A percentile compares a stretch with the other conserved stretches of the same genome.
Conservation (phyloP, 78 protist genomes). For the Dictyostelium discoideum region dicty_2.7 NC_007088.5:5798501-5799000, state of each 20-base stretch:
- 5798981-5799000: constrained; percentile 59
- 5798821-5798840: constrained; percentile 79
- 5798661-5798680: neutral
- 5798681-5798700: neutral
- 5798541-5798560: neutral
- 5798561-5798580: neutral
- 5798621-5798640: neutral
- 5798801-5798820: constrained; percentile 53
- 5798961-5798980: constrained; percentile 20
- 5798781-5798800: constrained; percentile 55
- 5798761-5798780: too few relatives aligned
- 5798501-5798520: constrained; percentile 81
- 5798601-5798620: neutral
- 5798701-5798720: constrained; percentile 42
- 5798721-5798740: neutral
- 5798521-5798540: constrained; percentile 51
- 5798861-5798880: constrained; percentile 71
- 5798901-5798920: constrained; percentile 13
- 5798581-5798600: neutral
- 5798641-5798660: neutral
- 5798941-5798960: constrained; percentile 6
- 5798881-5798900: constrained; percentile 57
- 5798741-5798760: neutral
- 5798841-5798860: constrained; percentile 74
- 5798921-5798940: neutral